Percentiles rank a stretch among this genome's conserved stretches.
These are phyloP conservation scores for Boletellus dicymbophilus DNA, from an alignment of 1,284 basidiomycete species.

Conservation along the genomic window DNA sequence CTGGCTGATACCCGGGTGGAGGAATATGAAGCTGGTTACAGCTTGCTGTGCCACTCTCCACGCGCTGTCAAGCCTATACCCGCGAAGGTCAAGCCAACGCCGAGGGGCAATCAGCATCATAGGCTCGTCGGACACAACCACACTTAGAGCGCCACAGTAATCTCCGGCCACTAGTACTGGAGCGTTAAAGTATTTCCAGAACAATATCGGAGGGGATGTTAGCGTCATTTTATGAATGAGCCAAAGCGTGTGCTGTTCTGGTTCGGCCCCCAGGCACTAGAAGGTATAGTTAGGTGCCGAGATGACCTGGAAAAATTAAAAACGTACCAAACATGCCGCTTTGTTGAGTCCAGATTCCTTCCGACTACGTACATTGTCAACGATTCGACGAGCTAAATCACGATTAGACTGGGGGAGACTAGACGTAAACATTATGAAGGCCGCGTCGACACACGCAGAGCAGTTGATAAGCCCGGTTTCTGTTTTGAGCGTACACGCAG, in stretches of 20 bases:
- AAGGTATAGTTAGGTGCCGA: constrained; percentile 7
- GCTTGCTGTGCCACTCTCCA: constrained; percentile 73
- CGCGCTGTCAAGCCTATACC: constrained; percentile 55
- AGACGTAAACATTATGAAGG: constrained; percentile 39
- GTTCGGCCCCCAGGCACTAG: constrained; percentile 16
- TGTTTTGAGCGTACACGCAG: constrained; percentile 49
- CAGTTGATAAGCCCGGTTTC: constrained; percentile 58
- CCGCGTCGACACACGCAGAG: constrained; percentile 51
- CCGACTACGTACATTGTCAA: constrained; percentile 43
- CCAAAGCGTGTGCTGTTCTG: constrained; percentile 23
- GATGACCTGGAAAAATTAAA: background rate
- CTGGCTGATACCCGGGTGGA: constrained; percentile 74
- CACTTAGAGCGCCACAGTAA: constrained; percentile 59
- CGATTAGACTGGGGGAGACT: constrained; percentile 38
- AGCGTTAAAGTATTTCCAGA: constrained; percentile 67
- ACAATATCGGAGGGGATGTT: constrained; percentile 53
- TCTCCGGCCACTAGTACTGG: constrained; percentile 49
- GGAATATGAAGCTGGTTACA: constrained; percentile 65
- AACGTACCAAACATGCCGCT: constrained; percentile 48
- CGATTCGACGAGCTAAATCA: constrained; percentile 38
- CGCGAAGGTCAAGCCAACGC: constrained; percentile 77
- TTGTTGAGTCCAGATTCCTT: constrained; percentile 51
- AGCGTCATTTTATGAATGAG: constrained; percentile 47
- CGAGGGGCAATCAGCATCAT: constrained; percentile 57
- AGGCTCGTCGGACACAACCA: constrained; percentile 49